Conservation (phyloP, 75 land plant species). For the Sequoiadendron giganteum region DNA sequence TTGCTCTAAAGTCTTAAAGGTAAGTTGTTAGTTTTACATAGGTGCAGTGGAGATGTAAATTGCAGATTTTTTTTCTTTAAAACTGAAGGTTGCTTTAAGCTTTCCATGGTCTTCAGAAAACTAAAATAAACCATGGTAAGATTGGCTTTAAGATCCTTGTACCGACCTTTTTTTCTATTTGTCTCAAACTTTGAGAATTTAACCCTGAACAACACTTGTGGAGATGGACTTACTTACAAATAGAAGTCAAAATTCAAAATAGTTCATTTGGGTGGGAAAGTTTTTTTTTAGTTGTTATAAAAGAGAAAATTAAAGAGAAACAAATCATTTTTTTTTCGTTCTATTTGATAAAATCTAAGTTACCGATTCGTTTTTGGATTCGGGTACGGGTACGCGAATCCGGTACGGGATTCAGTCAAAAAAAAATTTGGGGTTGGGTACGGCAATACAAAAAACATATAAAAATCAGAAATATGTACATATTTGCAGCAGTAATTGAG, state of each 20-base stretch:
- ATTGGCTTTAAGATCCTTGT: not conserved
- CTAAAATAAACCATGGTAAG: not conserved
- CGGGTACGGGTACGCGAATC: no score
- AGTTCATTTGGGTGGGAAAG: not conserved
- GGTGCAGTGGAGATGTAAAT: not conserved
- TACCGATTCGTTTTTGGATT: no score
- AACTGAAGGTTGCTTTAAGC: not conserved
- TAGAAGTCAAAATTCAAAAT: not conserved
- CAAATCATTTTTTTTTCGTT: no score
- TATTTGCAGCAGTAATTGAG: no score
- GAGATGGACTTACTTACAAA: not conserved
- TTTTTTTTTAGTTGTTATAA: not conserved
- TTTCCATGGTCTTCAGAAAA: not conserved
- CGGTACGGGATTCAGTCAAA: no score
- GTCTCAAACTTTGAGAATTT: not conserved
- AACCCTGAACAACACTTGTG: not conserved
- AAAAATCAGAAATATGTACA: no score
- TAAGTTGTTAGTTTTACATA: conserved; percentile 13
- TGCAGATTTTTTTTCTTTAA: not conserved
- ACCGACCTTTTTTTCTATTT: not conserved
- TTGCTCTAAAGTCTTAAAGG: conserved; percentile 46
- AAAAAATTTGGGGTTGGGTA: no score
- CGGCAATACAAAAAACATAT: no score
- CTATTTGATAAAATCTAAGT: no score
- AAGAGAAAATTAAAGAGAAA: not conserved